phyloP scores from a whole-genome alignment of 495 filamentous ascomycete genomes.

The Penicillium silybi region DNA sequence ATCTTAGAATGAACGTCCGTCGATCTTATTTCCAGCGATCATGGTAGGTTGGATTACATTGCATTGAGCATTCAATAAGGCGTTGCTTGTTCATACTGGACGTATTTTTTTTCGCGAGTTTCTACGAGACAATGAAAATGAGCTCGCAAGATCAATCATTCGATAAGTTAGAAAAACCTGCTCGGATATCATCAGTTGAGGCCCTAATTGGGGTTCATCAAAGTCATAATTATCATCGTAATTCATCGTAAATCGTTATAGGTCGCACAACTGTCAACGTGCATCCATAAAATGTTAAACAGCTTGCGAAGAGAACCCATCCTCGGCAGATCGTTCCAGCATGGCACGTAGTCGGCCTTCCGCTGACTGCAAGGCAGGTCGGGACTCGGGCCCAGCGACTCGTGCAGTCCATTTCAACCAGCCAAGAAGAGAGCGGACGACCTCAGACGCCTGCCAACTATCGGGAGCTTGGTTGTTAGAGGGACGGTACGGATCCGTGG shows the following conservation, averaged over 20 bases:
- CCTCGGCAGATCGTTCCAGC: conserved; percentile 24
- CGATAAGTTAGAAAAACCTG: not conserved
- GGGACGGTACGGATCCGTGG: not conserved
- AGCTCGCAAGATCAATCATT: not conserved
- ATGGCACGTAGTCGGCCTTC: conserved; percentile 38
- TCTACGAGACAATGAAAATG: not conserved
- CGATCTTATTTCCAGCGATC: not conserved
- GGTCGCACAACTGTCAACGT: not conserved
- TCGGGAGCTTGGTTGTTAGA: not conserved
- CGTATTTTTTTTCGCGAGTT: not conserved
- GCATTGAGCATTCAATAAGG: conserved; percentile 8
- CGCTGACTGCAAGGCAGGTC: conserved; percentile 27
- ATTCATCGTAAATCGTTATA: conserved; percentile 11
- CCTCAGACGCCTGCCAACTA: too few species aligned
- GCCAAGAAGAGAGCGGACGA: conserved; percentile 34
- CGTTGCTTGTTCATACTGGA: conserved; percentile 1
- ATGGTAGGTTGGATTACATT: not conserved
- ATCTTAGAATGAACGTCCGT: not conserved
- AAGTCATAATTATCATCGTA: conserved; percentile 13
- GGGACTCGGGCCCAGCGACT: conserved; percentile 15
- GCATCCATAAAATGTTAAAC: not conserved
- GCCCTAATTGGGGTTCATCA: not conserved
- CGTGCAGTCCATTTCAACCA: conserved; percentile 32
- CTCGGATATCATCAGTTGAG: not conserved
- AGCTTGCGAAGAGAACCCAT: not conserved